phyloP scores from a whole-genome alignment of 805 yeast genomes.

The Lachancea waltii region DNA sequence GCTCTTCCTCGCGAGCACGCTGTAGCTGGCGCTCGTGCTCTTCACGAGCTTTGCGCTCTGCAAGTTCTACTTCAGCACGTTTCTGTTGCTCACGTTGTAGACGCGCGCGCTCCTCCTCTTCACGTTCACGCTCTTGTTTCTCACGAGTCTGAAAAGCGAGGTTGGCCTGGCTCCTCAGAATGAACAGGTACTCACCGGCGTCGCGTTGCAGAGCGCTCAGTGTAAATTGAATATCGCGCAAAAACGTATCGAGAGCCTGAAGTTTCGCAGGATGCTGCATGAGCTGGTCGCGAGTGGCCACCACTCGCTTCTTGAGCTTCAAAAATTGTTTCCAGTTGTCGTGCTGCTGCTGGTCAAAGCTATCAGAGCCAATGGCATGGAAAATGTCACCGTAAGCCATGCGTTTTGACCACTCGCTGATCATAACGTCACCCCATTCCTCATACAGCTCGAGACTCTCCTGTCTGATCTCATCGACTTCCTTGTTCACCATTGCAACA shows the following conservation, averaged over 20 bases:
- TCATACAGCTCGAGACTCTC: constrained; percentile 59
- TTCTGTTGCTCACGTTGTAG: constrained; percentile 2
- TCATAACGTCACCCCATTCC: constrained; percentile 63
- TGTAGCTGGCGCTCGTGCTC: constrained; percentile 1
- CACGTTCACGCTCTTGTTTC: constrained; percentile 31
- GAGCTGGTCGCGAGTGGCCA: constrained; percentile 49
- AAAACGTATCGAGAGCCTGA: constrained; percentile 25
- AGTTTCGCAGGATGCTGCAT: constrained; percentile 33
- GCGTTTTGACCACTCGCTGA: constrained; percentile 57
- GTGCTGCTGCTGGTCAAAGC: constrained; percentile 18
- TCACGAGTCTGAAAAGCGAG: constrained; percentile 51
- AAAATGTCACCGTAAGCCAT: constrained; percentile 39
- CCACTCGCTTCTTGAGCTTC: constrained; percentile 47
- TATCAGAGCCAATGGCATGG: constrained; percentile 30
- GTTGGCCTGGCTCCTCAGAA: constrained; percentile 53
- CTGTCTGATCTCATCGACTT: constrained; percentile 35
- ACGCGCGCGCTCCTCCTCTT: constrained; percentile 7
- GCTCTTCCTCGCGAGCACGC: too few relatives aligned
- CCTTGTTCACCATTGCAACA: constrained; percentile 32
- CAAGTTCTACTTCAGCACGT: too few relatives aligned
- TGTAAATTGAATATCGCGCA: constrained; percentile 35
- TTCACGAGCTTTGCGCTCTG: not conserved
- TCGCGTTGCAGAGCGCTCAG: constrained; percentile 49
- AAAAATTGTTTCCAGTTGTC: constrained; percentile 58
- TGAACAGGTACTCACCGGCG: constrained; percentile 52